phyloP scores from a whole-genome alignment of 352 stramenopile genomes.

The Phytophthora capsici region DNA sequence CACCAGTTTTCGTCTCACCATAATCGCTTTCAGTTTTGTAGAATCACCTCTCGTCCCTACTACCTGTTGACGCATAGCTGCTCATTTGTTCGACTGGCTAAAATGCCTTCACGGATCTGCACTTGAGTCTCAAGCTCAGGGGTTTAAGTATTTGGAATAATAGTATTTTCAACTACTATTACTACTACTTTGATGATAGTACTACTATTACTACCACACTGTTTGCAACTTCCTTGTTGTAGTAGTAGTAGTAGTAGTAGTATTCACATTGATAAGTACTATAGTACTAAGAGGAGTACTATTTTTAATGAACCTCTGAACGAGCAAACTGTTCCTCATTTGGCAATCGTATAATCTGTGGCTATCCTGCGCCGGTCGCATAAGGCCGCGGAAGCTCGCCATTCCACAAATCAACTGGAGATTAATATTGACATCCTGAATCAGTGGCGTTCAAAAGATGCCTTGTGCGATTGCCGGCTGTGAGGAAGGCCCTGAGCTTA shows the following conservation, averaged over 20 bases:
- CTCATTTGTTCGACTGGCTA: conserved; percentile 72
- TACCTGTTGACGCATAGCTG: conserved; percentile 43
- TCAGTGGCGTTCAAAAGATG: background rate
- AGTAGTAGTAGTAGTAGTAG: background rate
- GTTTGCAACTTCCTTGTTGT: too few species aligned
- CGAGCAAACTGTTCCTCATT: background rate
- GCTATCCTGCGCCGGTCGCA: background rate
- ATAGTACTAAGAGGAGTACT: background rate
- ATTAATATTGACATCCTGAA: too few species aligned
- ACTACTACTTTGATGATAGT: too few species aligned
- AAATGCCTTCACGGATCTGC: conserved; percentile 89
- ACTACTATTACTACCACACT: too few species aligned
- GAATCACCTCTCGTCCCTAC: conserved; percentile 25
- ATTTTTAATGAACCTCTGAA: too few species aligned
- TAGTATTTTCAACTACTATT: too few species aligned
- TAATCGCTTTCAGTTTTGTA: conserved; percentile 85
- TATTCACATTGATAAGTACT: background rate
- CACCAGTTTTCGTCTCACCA: conserved; percentile 87
- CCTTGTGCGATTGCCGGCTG: background rate
- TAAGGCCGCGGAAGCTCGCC: too few species aligned
- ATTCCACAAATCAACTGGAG: background rate
- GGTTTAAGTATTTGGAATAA: too few species aligned
- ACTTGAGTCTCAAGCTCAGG: conserved; percentile 87
- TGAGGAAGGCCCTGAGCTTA: background rate
- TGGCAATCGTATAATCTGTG: background rate